Evolutionary conservation across 768 basidiomycete species (phyloP).

Genomic region (Thelephora aurantiotincta): DNA sequence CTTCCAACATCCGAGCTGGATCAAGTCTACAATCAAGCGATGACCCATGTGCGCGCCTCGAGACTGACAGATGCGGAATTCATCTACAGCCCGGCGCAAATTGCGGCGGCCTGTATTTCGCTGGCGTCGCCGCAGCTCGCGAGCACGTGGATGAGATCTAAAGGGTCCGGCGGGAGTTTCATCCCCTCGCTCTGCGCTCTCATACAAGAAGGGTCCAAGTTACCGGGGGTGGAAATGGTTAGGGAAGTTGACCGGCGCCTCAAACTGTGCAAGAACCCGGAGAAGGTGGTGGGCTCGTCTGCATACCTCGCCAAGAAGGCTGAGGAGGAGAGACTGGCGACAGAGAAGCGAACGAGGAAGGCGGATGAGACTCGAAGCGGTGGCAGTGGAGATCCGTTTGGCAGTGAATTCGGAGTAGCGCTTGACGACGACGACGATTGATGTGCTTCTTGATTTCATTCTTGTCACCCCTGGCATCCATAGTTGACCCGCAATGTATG

Average conservation of each 20-base stretch:
- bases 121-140: constrained; percentile 48
- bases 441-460: constrained; percentile 1
- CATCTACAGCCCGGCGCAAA: constrained; percentile 86
- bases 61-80: constrained; percentile 87
- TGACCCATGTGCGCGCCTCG: constrained; percentile 57
- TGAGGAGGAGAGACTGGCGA: constrained; percentile 57
- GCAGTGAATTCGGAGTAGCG: constrained; percentile 31
- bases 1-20: constrained; percentile 31
- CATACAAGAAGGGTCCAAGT: constrained; percentile 38
- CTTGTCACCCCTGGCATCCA: not conserved
- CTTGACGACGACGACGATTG: constrained; percentile 48
- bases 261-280: constrained; percentile 86
- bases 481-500: no score
- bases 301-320: constrained; percentile 61
- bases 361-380: constrained; percentile 39
- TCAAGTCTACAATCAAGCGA: constrained; percentile 49
- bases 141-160: constrained; percentile 41
- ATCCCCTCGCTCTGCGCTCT: constrained; percentile 40
- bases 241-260: constrained; percentile 82
- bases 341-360: constrained; percentile 42
- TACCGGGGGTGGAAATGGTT: constrained; percentile 71
- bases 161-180: constrained; percentile 21
- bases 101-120: constrained; percentile 70
- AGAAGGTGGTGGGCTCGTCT: constrained; percentile 84
- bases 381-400: constrained; percentile 58